Conservation (phyloP, 2,329 filamentous ascomycete species). For the Alternaria tenuissima region DNA sequence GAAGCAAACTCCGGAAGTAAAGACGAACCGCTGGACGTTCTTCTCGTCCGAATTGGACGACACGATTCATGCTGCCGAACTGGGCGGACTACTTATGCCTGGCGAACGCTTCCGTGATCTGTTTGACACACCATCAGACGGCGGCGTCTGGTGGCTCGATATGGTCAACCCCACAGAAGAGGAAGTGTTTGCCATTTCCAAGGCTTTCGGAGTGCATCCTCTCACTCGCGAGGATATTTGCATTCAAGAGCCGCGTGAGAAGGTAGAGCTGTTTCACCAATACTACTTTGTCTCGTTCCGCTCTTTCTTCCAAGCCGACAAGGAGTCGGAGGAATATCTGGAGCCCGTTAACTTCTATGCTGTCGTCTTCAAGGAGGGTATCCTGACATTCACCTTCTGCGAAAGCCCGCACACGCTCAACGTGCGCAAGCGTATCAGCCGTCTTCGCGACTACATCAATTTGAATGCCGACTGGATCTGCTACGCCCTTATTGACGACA, state of each 20-base stretch:
- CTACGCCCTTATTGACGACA: conserved; percentile 97
- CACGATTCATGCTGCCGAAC: conserved; percentile 87
- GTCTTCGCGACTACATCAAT: conserved; percentile 92
- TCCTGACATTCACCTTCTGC: conserved; percentile 92
- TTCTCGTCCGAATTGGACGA: conserved; percentile 96
- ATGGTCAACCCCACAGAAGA: conserved; percentile 89
- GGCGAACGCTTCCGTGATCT: conserved; percentile 90
- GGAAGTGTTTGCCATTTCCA: conserved; percentile 86
- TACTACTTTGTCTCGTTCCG: conserved; percentile 99
- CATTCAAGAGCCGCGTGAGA: conserved; percentile 94
- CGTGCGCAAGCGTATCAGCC: conserved; percentile 89
- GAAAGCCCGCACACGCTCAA: conserved; percentile 87
- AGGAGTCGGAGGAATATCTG: conserved; percentile 80
- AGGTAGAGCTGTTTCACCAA: conserved; percentile 95
- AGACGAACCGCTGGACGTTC: conserved; percentile 86
- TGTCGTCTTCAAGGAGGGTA: conserved; percentile 93
- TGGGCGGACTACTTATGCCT: conserved; percentile 86
- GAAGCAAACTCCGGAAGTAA: conserved; percentile 55
- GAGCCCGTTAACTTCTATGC: conserved; percentile 97
- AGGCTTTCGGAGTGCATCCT: conserved; percentile 94
- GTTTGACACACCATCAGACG: conserved; percentile 73
- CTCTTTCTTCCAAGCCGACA: conserved; percentile 86
- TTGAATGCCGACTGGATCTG: conserved; percentile 98
- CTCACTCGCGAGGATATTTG: conserved; percentile 96
- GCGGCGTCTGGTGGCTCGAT: conserved; percentile 99